Percentiles rank a stretch among this genome's conserved stretches.
phyloP scores from a whole-genome alignment of 768 basidiomycete species.

The Mycena leptocephala region DNA sequence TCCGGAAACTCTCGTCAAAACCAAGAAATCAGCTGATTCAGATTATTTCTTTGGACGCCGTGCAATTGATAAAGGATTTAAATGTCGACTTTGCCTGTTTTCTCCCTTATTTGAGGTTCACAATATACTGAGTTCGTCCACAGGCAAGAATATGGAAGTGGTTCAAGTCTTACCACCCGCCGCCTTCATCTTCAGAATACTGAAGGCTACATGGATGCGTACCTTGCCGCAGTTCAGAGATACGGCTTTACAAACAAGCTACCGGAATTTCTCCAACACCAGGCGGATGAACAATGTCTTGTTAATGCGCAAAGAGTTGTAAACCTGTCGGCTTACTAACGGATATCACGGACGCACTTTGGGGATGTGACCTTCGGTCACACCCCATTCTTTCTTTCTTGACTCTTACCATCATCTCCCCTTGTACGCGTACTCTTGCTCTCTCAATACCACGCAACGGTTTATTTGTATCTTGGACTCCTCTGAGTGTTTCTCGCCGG shows the following conservation, averaged over 20 bases:
- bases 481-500: too few species aligned
- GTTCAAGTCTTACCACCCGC: conserved; percentile 18
- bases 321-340: too few species aligned
- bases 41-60: conserved; percentile 9
- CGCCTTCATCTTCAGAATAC: conserved; percentile 9
- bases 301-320: conserved; percentile 3
- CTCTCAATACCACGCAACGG: too few species aligned
- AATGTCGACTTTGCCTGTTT: conserved; percentile 12
- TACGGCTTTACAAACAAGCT: conserved; percentile 13
- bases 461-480: too few species aligned
- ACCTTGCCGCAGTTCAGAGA: neutral
- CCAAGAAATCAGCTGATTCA: conserved; percentile 4
- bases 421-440: too few species aligned
- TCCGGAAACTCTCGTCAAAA: conserved; percentile 13
- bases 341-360: too few species aligned
- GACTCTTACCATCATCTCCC: too few species aligned
- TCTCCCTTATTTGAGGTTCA: conserved; percentile 4
- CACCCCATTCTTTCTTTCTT: too few species aligned
- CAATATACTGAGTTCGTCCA: neutral
- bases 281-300: neutral
- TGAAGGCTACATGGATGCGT: neutral
- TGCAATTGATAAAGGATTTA: conserved; percentile 12
- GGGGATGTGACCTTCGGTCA: too few species aligned
- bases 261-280: neutral
- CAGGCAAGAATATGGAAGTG: neutral